Evolutionary conservation across 441 rosid species (phyloP), one percentile per base, ranked within the genome.

Genomic region (Mallotus repandus): DNA sequence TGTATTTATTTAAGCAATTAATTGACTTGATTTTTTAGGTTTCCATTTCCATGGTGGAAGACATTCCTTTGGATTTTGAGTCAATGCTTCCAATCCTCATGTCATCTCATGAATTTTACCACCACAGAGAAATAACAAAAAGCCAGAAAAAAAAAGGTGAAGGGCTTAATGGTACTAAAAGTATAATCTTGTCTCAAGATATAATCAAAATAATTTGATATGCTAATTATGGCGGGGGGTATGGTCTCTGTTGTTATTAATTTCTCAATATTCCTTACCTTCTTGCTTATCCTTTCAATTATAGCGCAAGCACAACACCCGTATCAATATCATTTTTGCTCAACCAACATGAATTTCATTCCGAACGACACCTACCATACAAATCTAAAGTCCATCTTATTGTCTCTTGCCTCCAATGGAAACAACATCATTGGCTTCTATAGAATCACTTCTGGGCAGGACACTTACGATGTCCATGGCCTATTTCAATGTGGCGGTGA

Each of bases 401-500:
- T 72, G 50, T 69, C 84, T 29, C 70, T 81, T 19, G 11, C 71
- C 57, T 63, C 74, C n/a, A 50, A 58, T 9, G 66, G 67, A 13
- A 72, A 55, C 53, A 19, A 8, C 55, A 60, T 12, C 55, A 22
- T 9, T 52, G 78, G 78, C 7, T 82, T 74, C 65, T 68, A 76
- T 70, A 79, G 60, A 52, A 46, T 19, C 63, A 60, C 3, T 29
- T 29, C 0, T 29, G 32, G 32, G 32, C 2, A 29, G 32, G 32
- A 29, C 32, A 1, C 32, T 29, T 74, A 78, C 18, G 53, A 5
- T 9, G 70, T 78, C 18, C 74, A 76, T 25, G 83, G 81, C n/a
- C 71, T 79, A 22, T 84, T 77, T 64, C 82, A 84, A 4, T 86
- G 89, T 70, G 74, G 84, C 1, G 86, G 82, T 1, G 87, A 84